Evolutionary conservation across 2,329 filamentous ascomycete genomes (phyloP).

Genomic region (Dactylonectria estremocensis): DNA sequence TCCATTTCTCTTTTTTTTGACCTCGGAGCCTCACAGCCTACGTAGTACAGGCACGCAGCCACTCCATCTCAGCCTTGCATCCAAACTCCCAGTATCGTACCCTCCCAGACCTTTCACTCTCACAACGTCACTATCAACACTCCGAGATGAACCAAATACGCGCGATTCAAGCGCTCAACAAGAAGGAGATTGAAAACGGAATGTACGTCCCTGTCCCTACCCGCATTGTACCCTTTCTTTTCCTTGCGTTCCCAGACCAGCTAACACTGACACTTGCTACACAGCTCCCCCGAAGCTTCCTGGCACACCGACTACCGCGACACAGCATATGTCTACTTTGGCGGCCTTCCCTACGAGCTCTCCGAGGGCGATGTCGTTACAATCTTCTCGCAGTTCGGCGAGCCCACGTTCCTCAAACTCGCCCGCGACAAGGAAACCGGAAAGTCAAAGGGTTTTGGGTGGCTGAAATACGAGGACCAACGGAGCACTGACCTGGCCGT

Average conservation of each 20-base stretch:
- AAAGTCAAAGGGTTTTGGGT: slow-evolving; percentile 94
- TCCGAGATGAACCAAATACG: slow-evolving; percentile 91
- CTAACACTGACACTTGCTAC: slow-evolving; percentile 43
- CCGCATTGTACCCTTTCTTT: neutral
- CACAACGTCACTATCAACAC: neutral
- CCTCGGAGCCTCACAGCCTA: neutral
- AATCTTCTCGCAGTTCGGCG: slow-evolving; percentile 97
- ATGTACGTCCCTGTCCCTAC: slow-evolving; percentile 69
- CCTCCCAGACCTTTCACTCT: neutral
- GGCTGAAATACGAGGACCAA: slow-evolving; percentile 98
- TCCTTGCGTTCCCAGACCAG: neutral
- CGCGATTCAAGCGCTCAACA: slow-evolving; percentile 92
- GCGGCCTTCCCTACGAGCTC: slow-evolving; percentile 91
- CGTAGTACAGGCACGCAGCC: neutral
- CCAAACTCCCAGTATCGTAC: slow-evolving; percentile 7
- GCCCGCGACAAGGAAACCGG: slow-evolving; percentile 96
- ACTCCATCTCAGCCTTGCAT: slow-evolving; percentile 38
- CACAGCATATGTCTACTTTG: slow-evolving; percentile 97
- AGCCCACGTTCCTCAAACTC: slow-evolving; percentile 93
- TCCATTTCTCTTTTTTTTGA: slow-evolving; percentile 20
- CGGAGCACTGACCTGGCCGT: slow-evolving; percentile 95
- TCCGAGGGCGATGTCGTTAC: slow-evolving; percentile 96
- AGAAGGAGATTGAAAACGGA: slow-evolving; percentile 92
- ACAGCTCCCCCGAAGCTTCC: slow-evolving; percentile 85
- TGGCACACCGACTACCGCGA: slow-evolving; percentile 99